Base-by-base conservation (phyloP, 495 filamentous ascomycete species). In the Aspergillus steynii region DNA sequence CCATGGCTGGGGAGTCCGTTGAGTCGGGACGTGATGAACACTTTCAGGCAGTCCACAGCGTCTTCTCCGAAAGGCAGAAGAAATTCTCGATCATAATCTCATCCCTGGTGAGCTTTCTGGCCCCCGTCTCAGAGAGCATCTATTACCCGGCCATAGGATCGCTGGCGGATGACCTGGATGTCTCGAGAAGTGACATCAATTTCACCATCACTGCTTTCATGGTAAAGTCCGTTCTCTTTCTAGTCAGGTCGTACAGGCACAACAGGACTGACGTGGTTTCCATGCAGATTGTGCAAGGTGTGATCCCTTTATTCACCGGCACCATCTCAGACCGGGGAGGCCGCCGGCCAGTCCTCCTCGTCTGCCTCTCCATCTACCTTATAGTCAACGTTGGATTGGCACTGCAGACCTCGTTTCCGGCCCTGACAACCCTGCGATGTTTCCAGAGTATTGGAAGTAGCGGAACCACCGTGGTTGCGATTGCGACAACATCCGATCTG, bases 131-230 rank as follows among this genome's bases (percentile, higher is more conserved):
- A 0, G 82, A 84, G 31, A 85, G 85, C 61, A 88, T 89, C 29
- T 90, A 90, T 69, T 89, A 88, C 55, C 88, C 88, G 4, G 86
- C 85, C 12, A 72, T 91, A 29, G 82, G 79, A 46, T 60, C 81
- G 27, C 64, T 89, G 14, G 68, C 86, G 1, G 53, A 56, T 2
- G 82, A 88, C 48, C 73, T 89, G 2, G 63, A 78, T 25, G 84
- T 88, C 0, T 82, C 84, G 0, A 68, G 77, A 29, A 74, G 68
- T 3, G 72, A 85, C 55, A 87, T 89, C 74, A 90, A 89, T 63
- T 66, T 91, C 57, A 85, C 85, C 2, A 57, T 88, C 45, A 88
- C 85, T 0, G 82, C 82, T 8, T 87, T 84, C 60, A 83, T 87
- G 83, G 62, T 65, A 61, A 9, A n/a, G 29, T 45, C 25, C 29